Conservation (phyloP, 2,329 filamentous ascomycete genomes). For the Talaromyces marneffei region DNA sequence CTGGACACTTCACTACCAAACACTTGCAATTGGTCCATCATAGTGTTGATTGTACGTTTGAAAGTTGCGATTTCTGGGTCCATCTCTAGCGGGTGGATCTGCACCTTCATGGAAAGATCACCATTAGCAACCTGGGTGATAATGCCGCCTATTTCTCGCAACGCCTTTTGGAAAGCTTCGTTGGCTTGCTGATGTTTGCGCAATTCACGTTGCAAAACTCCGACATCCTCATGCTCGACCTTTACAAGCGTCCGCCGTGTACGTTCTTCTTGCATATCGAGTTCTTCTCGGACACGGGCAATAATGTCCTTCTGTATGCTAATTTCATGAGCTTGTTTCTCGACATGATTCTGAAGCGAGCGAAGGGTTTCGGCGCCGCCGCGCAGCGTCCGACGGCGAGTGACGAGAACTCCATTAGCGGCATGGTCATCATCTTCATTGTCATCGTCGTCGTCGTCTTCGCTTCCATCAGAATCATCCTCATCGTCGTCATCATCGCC, state of each 20-base stretch:
- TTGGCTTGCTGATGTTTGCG: slow-evolving; percentile 98
- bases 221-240: slow-evolving; percentile 81
- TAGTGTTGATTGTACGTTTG: slow-evolving; percentile 91
- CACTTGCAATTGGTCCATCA: slow-evolving; percentile 91
- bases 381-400: slow-evolving; percentile 45
- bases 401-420: slow-evolving; percentile 11
- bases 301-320: slow-evolving; percentile 82
- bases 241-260: slow-evolving; percentile 76
- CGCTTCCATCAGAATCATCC: slow-evolving; percentile 23
- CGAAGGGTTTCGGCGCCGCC: slow-evolving; percentile 52
- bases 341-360: slow-evolving; percentile 81
- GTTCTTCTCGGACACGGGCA: slow-evolving; percentile 75
- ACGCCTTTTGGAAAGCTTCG: slow-evolving; percentile 93
- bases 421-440: slow-evolving; percentile 42
- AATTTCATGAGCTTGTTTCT: slow-evolving; percentile 88
- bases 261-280: slow-evolving; percentile 77
- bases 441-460: slow-evolving; percentile 10
- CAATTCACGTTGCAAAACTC: slow-evolving; percentile 82
- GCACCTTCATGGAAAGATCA: slow-evolving; percentile 86
- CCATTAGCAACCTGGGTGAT: slow-evolving; percentile 91
- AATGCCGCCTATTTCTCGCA: slow-evolving; percentile 94
- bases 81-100: slow-evolving; percentile 87
- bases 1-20: slow-evolving; percentile 90
- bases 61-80: slow-evolving; percentile 92
- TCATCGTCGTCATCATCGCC: slow-evolving; percentile 36